Evolutionary conservation across 2,329 filamentous ascomycete species (phyloP).

Genomic region (Blastomyces silverae): DNA sequence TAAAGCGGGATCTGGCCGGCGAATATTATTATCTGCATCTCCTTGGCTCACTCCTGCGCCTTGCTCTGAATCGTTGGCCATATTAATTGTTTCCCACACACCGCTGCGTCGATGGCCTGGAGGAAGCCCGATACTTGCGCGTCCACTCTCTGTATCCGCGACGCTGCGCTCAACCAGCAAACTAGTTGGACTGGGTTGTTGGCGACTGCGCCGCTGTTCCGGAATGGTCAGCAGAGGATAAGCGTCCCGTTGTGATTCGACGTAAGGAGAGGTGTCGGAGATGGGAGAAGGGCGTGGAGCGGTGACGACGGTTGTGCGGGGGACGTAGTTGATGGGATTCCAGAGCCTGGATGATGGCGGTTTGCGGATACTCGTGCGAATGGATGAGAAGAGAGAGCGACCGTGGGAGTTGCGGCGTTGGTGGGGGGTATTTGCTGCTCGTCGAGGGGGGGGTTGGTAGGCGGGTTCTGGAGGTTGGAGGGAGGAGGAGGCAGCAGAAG

Average conservation of each 20-base stretch:
- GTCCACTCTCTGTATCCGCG: constrained; percentile 42
- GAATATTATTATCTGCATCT: constrained; percentile 27
- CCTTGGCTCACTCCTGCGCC: constrained; percentile 19
- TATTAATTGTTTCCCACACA: constrained; percentile 24
- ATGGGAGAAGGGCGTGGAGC: constrained; percentile 31
- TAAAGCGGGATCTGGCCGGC: constrained; percentile 30
- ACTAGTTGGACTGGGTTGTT: constrained; percentile 43
- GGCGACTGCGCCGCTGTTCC: constrained; percentile 50
- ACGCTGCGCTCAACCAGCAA: constrained; percentile 45
- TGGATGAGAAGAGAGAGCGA: constrained; percentile 19
- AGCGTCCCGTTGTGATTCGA: constrained; percentile 36
- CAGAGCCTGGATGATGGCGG: constrained; percentile 49
- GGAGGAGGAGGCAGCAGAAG: constrained; percentile 17
- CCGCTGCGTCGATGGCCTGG: constrained; percentile 36
- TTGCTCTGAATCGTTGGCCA: constrained; percentile 26
- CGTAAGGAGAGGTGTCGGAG: constrained; percentile 31
- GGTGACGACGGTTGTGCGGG: constrained; percentile 46
- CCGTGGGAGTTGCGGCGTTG: constrained; percentile 15
- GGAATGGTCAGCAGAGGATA: constrained; percentile 53
- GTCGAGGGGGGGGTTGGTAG: constrained; percentile 20
- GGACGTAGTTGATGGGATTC: constrained; percentile 57
- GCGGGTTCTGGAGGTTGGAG: constrained; percentile 20
- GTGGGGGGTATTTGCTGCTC: constrained; percentile 15
- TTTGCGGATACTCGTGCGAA: constrained; percentile 26
- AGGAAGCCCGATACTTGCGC: constrained; percentile 50